Conservation (phyloP, 2,329 filamentous ascomycete genomes). For the Xylaria digitata region DNA sequence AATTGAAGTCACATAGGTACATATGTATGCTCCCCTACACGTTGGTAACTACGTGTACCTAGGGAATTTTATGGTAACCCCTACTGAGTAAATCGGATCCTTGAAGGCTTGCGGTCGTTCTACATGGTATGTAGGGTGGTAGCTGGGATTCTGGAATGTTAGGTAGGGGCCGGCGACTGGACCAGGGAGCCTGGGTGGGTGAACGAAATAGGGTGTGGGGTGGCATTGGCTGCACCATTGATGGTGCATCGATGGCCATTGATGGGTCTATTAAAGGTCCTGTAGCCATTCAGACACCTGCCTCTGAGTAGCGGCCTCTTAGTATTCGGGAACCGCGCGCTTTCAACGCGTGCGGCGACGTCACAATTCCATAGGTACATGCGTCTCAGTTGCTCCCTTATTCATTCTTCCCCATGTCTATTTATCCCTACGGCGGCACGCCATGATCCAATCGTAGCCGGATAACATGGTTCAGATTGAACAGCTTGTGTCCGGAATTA, state of each 20-base stretch:
- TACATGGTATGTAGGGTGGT: too few species aligned
- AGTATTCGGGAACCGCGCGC: slow-evolving; percentile 33
- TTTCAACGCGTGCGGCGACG: slow-evolving; percentile 32
- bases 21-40: too few species aligned
- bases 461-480: background rate
- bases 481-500: background rate
- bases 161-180: background rate
- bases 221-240: slow-evolving; percentile 8
- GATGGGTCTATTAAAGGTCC: background rate
- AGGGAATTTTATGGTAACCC: too few species aligned
- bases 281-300: slow-evolving; percentile 27
- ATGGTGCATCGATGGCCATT: background rate
- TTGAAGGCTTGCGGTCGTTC: too few species aligned
- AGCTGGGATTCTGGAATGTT: slow-evolving; percentile 5
- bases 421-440: background rate
- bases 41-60: too few species aligned
- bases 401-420: background rate
- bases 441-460: slow-evolving; percentile 18
- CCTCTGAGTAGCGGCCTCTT: background rate
- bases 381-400: background rate
- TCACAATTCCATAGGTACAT: slow-evolving; percentile 22
- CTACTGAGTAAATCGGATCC: too few species aligned
- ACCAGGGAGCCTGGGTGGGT: too few species aligned
- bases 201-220: too few species aligned
- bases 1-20: too few species aligned